Conservation (phyloP, 495 filamentous ascomycete species). For the Penicillium malachiteum region DNA sequence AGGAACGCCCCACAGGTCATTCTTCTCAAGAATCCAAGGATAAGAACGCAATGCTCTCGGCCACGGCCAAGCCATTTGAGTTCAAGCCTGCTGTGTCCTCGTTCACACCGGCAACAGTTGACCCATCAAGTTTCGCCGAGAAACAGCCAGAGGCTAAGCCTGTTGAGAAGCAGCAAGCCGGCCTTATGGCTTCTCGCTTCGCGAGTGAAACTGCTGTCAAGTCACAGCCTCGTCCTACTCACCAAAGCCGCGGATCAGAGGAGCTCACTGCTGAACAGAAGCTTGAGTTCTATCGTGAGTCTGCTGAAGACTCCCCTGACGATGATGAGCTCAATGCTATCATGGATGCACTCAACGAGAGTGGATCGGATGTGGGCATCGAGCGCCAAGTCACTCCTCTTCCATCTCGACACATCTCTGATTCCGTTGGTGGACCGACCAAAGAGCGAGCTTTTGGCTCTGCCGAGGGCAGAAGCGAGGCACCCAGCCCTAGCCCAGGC, state of each 20-base stretch:
- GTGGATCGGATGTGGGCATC: constrained; percentile 67
- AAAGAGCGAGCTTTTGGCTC: constrained; percentile 56
- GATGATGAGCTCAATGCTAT: constrained; percentile 82
- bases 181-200: constrained; percentile 43
- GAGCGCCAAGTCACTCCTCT: constrained; percentile 55
- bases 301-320: constrained; percentile 49
- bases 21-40: constrained; percentile 25
- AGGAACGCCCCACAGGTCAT: constrained; percentile 13
- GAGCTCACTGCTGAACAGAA: constrained; percentile 12
- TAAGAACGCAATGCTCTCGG: constrained; percentile 52
- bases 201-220: constrained; percentile 32
- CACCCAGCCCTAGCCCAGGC: constrained; percentile 72
- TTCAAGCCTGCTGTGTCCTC: constrained; percentile 52
- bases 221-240: constrained; percentile 8
- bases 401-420: constrained; percentile 16
- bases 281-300: constrained; percentile 17
- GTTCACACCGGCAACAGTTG: constrained; percentile 44
- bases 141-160: constrained; percentile 8
- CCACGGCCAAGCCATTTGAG: constrained; percentile 66
- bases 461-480: constrained; percentile 62
- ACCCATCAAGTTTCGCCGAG: constrained; percentile 40
- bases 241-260: constrained; percentile 6
- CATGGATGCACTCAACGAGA: constrained; percentile 74
- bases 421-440: constrained; percentile 47
- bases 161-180: constrained; percentile 15